phyloP scores from a whole-genome alignment of 2,329 filamentous ascomycete species.

The Aquanectria penicillioides region DNA sequence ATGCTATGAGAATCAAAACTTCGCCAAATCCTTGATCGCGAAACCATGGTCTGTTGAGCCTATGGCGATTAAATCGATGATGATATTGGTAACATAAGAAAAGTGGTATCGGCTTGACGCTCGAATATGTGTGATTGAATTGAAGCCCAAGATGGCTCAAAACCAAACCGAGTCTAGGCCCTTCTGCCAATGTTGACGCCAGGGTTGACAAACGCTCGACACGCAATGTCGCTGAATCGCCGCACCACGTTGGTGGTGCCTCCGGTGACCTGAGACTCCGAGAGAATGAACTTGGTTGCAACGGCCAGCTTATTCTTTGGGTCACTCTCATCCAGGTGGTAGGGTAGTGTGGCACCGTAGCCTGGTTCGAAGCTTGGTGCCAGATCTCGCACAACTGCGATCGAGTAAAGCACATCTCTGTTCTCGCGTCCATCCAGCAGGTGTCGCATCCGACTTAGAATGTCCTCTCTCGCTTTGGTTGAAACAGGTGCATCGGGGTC shows the following conservation, averaged over 20 bases:
- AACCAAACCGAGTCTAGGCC: slow-evolving; percentile 21
- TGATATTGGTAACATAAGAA: slow-evolving; percentile 33
- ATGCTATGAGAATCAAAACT: slow-evolving; percentile 33
- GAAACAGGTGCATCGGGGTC: slow-evolving; percentile 57
- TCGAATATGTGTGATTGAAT: not conserved
- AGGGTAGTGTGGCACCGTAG: slow-evolving; percentile 64
- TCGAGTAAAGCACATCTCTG: slow-evolving; percentile 89
- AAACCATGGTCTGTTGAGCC: not conserved
- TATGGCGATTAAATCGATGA: slow-evolving; percentile 1
- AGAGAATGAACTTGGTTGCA: slow-evolving; percentile 75
- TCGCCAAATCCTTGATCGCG: slow-evolving; percentile 24
- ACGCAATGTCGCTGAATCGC: slow-evolving; percentile 74
- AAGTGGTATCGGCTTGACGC: slow-evolving; percentile 15
- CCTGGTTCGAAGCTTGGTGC: slow-evolving; percentile 71
- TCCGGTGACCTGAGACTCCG: slow-evolving; percentile 70
- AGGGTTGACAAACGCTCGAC: slow-evolving; percentile 66
- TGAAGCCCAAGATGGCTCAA: not conserved
- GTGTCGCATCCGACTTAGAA: slow-evolving; percentile 71
- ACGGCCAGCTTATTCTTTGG: slow-evolving; percentile 73
- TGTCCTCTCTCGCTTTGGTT: slow-evolving; percentile 69
- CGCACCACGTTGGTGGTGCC: slow-evolving; percentile 80
- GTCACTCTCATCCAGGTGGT: slow-evolving; percentile 73
- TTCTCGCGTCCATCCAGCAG: slow-evolving; percentile 85
- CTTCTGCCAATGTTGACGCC: slow-evolving; percentile 57
- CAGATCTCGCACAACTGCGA: slow-evolving; percentile 81